These are phyloP conservation scores for Ophiosphaerella herpotricha DNA, from an alignment of 2,329 filamentous ascomycete species.

Conservation along the genomic window DNA sequence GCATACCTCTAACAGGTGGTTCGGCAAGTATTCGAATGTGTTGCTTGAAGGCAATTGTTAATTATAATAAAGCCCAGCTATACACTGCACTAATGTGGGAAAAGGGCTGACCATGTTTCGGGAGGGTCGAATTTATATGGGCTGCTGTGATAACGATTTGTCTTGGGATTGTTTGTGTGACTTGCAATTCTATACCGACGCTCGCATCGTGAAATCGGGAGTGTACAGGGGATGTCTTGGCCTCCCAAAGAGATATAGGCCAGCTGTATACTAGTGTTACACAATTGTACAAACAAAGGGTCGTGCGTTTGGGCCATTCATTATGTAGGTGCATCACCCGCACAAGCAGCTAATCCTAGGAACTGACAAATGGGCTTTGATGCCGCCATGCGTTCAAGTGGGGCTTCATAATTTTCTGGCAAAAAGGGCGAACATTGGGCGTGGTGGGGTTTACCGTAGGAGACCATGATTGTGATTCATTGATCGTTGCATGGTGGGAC, in stretches of 20 bases:
- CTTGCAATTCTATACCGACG: no score
- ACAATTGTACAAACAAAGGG: conserved; percentile 13
- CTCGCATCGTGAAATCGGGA: neutral
- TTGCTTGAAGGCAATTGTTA: no score
- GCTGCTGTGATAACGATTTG: no score
- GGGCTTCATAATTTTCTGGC: neutral
- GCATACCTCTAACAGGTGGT: neutral
- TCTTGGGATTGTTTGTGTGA: no score
- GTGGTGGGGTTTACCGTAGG: neutral
- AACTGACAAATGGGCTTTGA: neutral
- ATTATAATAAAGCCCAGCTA: no score
- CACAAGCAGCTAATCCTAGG: neutral
- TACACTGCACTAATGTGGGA: neutral
- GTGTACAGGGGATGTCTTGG: neutral
- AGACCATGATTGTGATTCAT: conserved; percentile 7
- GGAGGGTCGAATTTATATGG: neutral
- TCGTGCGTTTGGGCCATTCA: neutral
- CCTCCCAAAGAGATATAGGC: conserved; percentile 4
- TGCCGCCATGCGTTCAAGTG: neutral
- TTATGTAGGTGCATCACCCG: conserved; percentile 9
- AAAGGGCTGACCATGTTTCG: neutral
- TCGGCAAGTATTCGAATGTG: no score
- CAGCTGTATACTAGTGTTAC: conserved; percentile 10
- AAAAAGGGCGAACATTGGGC: neutral
- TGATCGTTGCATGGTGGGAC: conserved; percentile 17